phyloP scores from a whole-genome alignment of 306 rosid genomes.

The Crataegus laevigata region DNA sequence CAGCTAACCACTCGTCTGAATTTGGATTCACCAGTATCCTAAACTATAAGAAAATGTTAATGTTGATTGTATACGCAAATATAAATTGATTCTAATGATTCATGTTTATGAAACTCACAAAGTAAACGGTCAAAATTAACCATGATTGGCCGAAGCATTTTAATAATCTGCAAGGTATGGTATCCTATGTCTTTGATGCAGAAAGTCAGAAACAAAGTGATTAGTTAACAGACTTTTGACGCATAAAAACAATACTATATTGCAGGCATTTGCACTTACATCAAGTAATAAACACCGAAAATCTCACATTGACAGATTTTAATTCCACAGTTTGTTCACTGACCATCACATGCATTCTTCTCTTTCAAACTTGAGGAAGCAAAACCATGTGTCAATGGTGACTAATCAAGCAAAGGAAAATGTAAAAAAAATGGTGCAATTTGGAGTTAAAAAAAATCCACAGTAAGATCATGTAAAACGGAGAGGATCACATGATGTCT shows the following conservation, averaged over 20 bases:
- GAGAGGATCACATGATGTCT: neutral
- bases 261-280: neutral
- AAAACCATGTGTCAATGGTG: neutral
- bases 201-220: neutral
- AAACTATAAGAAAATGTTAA: neutral
- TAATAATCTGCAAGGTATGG: neutral
- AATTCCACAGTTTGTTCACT: neutral
- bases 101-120: neutral
- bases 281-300: constrained; percentile 3
- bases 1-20: neutral
- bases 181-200: neutral
- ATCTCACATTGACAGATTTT: neutral
- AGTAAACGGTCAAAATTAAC: neutral
- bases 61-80: neutral
- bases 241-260: neutral
- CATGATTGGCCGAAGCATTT: too few relatives aligned
- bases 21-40: neutral
- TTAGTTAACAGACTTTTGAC: neutral
- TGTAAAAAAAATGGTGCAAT: neutral
- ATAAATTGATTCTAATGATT: too few relatives aligned
- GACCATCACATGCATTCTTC: constrained; percentile 8
- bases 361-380: neutral
- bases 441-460: neutral
- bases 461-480: neutral
- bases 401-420: neutral